Percentiles rank a stretch among this genome's conserved stretches.
phyloP scores from a whole-genome alignment of 805 yeast species.

The Ogataea ganodermae region DNA sequence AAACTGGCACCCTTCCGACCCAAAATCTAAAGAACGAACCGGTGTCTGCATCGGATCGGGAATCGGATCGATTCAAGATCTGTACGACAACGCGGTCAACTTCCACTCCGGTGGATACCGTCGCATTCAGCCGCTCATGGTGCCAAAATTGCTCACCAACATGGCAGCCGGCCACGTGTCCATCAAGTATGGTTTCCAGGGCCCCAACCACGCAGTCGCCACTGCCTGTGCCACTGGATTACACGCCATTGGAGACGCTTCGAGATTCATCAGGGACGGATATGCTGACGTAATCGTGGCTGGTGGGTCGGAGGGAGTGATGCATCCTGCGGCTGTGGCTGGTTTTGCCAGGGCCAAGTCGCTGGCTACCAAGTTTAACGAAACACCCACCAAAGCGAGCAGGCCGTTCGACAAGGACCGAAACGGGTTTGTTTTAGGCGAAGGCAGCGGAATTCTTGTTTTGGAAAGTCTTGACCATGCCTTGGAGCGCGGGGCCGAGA shows the following conservation, averaged over 20 bases:
- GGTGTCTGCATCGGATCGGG: slow-evolving; percentile 95
- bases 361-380: slow-evolving; percentile 63
- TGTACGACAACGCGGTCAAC: slow-evolving; percentile 60
- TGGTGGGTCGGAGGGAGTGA: slow-evolving; percentile 89
- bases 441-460: slow-evolving; percentile 84
- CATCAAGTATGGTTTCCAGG: slow-evolving; percentile 71
- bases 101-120: slow-evolving; percentile 55
- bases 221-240: slow-evolving; percentile 98
- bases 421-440: slow-evolving; percentile 89
- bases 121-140: slow-evolving; percentile 79
- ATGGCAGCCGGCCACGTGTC: slow-evolving; percentile 96
- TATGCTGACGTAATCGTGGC: slow-evolving; percentile 87
- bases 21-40: slow-evolving; percentile 39
- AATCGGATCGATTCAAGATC: slow-evolving; percentile 81
- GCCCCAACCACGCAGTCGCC: slow-evolving; percentile 85
- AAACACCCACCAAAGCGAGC: slow-evolving; percentile 65
- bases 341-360: slow-evolving; percentile 92
- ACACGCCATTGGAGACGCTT: slow-evolving; percentile 92
- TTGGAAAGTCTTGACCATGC: slow-evolving; percentile 84
- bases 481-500: slow-evolving; percentile 55
- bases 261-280: slow-evolving; percentile 73
- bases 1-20: slow-evolving; percentile 44
- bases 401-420: slow-evolving; percentile 84
- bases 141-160: slow-evolving; percentile 80
- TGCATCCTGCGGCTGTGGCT: slow-evolving; percentile 83